Conservation (phyloP, 495 filamentous ascomycete genomes). For the Neurospora cerealis region DNA sequence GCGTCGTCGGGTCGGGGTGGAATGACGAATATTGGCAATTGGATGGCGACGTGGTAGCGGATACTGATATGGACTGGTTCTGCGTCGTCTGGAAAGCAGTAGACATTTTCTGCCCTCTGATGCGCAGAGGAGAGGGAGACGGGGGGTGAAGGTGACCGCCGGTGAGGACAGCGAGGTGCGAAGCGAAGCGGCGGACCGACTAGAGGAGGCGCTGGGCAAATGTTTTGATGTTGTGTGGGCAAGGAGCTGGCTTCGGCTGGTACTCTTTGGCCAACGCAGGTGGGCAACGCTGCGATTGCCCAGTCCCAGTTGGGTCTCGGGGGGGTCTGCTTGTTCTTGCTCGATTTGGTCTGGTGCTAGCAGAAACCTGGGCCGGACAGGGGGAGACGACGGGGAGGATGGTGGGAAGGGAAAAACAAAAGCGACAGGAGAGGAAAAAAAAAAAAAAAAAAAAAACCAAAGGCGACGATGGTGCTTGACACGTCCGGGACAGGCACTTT, state of each 20-base stretch:
- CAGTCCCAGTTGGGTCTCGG: neutral
- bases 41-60: conserved; percentile 35
- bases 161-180: neutral
- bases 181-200: neutral
- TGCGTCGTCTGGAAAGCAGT: conserved; percentile 46
- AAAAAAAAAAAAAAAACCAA: neutral
- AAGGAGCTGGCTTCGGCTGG: neutral
- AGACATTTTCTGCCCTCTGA: conserved; percentile 34
- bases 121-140: conserved; percentile 10
- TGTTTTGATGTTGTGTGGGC: conserved; percentile 4
- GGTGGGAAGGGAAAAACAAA: conserved; percentile 1
- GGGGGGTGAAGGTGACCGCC: neutral
- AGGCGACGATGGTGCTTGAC: neutral
- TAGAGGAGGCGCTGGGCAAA: conserved; percentile 2
- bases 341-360: neutral
- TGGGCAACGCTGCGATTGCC: neutral
- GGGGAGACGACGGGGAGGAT: conserved; percentile 2
- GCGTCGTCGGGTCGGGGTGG: conserved; percentile 29
- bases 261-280: neutral
- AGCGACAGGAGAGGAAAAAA: conserved; percentile 6
- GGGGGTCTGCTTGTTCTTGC: conserved; percentile 4
- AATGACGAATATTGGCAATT: conserved; percentile 33
- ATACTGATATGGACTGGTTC: conserved; percentile 39
- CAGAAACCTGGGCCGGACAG: conserved; percentile 5
- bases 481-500: neutral